Base-by-base conservation (phyloP, 2,329 filamentous ascomycete genomes). In the Fusarium kyushuense region DNA sequence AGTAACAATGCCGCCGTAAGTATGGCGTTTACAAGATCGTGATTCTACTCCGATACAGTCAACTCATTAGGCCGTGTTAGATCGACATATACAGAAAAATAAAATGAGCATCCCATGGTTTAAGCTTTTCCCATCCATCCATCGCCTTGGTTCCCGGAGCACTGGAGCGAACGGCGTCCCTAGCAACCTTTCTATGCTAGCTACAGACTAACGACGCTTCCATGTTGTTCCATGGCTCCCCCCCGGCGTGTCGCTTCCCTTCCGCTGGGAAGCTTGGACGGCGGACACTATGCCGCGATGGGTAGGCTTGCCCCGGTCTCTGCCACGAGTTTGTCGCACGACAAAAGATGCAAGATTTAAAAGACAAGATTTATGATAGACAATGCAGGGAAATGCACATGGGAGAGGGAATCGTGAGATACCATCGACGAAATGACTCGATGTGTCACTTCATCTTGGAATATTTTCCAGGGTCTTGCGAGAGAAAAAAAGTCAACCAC, bases 231-330 rank as follows among this genome's bases (percentile, higher is more conserved):
- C 48, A 72, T 69, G 58, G 58, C 21, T 47, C 14, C 30, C 48
- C 69, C 67, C 69, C 54, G 66, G 58, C 60, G 36, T 57, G 55
- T 73, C 71, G 65, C 55, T 74, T 72, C 71, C 70, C 62, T 69
- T 69, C 70, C 45, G 58, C 63, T 73, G 70, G 72, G 58, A 70
- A 59, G 65, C 51, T 58, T 63, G 58, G 61, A 59, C 45, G 35
- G 4, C 64, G 69, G 72, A 58, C 72, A 55, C 72, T 74, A 71
- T 64, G 41, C 72, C 69, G n/a, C 7, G 56, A 65, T 49, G 47
- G 70, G 72, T 60, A 74, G 58, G 46, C 51, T 32, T 55, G 47
- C 64, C 65, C 70, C 69, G 60, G 72, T 49, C 25, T 27, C 27
- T 27, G 55, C 67, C 69, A 73, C 61, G 60, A 73, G 70, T 52